Percentiles rank a stretch among this genome's conserved stretches.
These are phyloP conservation scores for Starmerella floricola DNA, from an alignment of 805 yeast genomes.

Conservation along the genomic window DNA sequence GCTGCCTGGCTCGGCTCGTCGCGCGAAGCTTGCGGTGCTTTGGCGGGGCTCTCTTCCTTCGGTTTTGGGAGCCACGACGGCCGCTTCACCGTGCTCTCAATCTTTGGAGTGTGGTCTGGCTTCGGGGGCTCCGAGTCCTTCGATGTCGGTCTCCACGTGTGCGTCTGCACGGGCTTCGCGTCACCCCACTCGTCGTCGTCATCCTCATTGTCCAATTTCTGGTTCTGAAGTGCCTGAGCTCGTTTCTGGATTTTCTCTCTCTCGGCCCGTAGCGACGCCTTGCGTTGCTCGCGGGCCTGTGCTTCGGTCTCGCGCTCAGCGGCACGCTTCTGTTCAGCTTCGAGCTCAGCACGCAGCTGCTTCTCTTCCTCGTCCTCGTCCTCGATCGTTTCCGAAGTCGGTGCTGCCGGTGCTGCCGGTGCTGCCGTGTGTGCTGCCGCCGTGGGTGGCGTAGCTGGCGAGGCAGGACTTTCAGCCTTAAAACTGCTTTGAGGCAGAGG, in stretches of 20 bases:
- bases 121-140: conserved; percentile 8
- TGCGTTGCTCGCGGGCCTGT: conserved; percentile 26
- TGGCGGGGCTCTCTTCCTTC: background rate
- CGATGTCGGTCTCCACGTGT: conserved; percentile 11
- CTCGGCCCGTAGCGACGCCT: conserved; percentile 22
- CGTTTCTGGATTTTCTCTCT: conserved; percentile 23
- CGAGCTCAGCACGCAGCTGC: conserved; percentile 29
- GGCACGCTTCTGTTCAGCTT: conserved; percentile 31
- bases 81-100: conserved; percentile 17
- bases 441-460: background rate
- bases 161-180: conserved; percentile 12
- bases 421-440: too few species aligned
- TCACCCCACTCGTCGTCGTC: conserved; percentile 22
- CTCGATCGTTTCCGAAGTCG: conserved; percentile 10
- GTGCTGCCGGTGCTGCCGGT: background rate
- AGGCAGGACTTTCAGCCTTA: too few species aligned
- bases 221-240: conserved; percentile 22
- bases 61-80: conserved; percentile 19
- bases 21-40: too few species aligned
- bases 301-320: conserved; percentile 28
- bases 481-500: too few species aligned
- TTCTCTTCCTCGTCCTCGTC: conserved; percentile 33
- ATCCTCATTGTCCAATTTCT: conserved; percentile 24
- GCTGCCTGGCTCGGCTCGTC: too few species aligned
- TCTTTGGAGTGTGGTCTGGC: conserved; percentile 11